phyloP scores from a whole-genome alignment of 2,329 filamentous ascomycete species.

The Exutisphaerella laricina region DNA sequence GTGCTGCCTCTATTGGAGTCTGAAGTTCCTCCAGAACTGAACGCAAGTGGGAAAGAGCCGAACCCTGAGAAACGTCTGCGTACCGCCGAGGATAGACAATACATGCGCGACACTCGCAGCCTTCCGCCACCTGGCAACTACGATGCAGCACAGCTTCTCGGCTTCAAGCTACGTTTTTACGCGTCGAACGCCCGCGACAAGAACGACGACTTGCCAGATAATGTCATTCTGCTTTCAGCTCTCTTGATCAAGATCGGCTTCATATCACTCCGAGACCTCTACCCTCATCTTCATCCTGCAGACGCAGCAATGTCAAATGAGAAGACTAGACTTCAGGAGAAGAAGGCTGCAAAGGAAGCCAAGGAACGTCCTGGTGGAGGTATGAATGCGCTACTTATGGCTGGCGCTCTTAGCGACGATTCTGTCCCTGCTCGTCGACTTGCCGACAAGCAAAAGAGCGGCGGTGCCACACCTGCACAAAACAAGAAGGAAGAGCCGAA shows the following conservation, averaged over 20 bases:
- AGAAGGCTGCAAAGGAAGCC: conserved; percentile 72
- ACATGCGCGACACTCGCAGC: conserved; percentile 76
- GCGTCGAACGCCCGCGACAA: conserved; percentile 70
- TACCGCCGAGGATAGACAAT: conserved; percentile 57
- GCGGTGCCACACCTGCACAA: conserved; percentile 37
- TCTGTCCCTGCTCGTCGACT: conserved; percentile 48
- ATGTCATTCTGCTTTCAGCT: conserved; percentile 85
- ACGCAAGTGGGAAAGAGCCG: conserved; percentile 36
- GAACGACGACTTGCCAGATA: conserved; percentile 76
- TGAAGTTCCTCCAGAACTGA: conserved; percentile 28
- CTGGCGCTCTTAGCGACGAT: conserved; percentile 82
- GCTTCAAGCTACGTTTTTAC: conserved; percentile 96
- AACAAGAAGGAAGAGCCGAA: conserved; percentile 43
- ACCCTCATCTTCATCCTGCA: conserved; percentile 80
- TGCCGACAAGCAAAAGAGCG: conserved; percentile 43
- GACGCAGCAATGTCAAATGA: conserved; percentile 78
- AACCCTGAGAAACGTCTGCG: conserved; percentile 40
- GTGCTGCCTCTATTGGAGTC: conserved; percentile 26
- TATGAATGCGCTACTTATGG: conserved; percentile 79
- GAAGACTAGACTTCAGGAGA: conserved; percentile 63
- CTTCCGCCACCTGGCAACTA: conserved; percentile 80
- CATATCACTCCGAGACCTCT: conserved; percentile 84
- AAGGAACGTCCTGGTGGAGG: conserved; percentile 62
- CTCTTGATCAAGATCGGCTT: conserved; percentile 96
- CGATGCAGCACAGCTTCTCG: conserved; percentile 87